phyloP scores from a whole-genome alignment of 257 asterid genomes.

The Petunia axillaris region DNA sequence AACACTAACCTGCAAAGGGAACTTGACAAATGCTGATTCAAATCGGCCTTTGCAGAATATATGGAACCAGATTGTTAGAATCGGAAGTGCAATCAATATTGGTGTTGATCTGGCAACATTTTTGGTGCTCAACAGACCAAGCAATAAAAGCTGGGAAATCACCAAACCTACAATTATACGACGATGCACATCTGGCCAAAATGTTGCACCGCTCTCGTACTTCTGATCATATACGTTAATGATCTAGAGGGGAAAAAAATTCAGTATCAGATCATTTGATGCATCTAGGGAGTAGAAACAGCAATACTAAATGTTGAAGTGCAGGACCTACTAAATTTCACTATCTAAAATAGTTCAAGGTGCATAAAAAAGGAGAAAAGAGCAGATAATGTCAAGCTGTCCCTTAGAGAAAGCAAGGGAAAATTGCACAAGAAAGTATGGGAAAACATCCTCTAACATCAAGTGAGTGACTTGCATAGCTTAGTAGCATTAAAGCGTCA shows the following conservation, averaged over 20 bases:
- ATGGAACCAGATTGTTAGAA: constrained; percentile 83
- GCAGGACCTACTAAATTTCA: constrained; percentile 11
- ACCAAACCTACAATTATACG: constrained; percentile 67
- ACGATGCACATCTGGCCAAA: constrained; percentile 91
- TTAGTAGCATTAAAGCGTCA: constrained; percentile 6
- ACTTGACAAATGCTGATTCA: constrained; percentile 67
- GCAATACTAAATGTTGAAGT: neutral
- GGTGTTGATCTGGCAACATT: constrained; percentile 60
- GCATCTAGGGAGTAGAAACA: constrained; percentile 7
- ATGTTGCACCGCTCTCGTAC: constrained; percentile 87
- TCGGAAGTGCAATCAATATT: constrained; percentile 59
- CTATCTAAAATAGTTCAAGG: neutral
- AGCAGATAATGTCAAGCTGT: neutral
- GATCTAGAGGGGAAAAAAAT: constrained; percentile 51
- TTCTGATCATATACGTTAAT: constrained; percentile 86
- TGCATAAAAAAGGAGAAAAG: neutral
- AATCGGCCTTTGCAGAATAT: constrained; percentile 70
- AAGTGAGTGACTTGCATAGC: neutral
- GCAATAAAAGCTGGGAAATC: constrained; percentile 67
- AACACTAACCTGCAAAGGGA: constrained; percentile 71
- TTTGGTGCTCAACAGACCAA: constrained; percentile 81
- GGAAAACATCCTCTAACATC: neutral
- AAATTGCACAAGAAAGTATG: neutral
- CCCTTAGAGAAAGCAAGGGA: neutral
- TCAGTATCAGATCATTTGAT: constrained; percentile 18